Evolutionary conservation across 2,329 filamentous ascomycete species (phyloP).

Genomic region (Nemania abortiva): DNA sequence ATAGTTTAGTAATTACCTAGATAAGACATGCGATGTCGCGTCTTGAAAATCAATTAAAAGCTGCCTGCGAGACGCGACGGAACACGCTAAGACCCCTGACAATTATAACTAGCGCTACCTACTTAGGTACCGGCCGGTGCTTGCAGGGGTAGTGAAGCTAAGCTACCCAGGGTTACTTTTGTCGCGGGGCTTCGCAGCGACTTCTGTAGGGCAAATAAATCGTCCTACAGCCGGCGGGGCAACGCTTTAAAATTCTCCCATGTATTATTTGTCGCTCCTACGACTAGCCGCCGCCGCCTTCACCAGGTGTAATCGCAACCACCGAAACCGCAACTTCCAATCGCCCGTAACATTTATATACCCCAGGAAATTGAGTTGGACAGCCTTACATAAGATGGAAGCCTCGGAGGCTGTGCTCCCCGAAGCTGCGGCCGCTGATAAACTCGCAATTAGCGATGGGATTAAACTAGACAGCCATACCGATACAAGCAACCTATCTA

Average conservation of each 20-base stretch:
- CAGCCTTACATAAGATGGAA: conserved; percentile 24
- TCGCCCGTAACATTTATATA: not conserved
- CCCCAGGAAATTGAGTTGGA: not conserved
- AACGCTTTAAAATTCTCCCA: conserved; percentile 19
- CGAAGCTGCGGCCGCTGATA: conserved; percentile 19
- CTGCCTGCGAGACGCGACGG: conserved; percentile 45
- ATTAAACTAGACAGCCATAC: conserved; percentile 32
- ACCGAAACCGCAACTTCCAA: not conserved
- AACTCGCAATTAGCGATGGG: conserved; percentile 29
- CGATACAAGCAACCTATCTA: conserved; percentile 19
- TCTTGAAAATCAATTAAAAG: conserved; percentile 48
- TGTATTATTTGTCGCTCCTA: not conserved
- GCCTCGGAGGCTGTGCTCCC: conserved; percentile 8
- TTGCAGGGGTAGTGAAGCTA: not conserved
- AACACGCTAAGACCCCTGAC: conserved; percentile 43
- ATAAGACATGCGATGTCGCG: conserved; percentile 39
- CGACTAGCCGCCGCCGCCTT: not conserved
- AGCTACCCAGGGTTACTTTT: not conserved
- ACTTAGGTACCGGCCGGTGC: not conserved
- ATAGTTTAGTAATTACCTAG: not conserved
- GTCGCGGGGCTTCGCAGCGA: not conserved
- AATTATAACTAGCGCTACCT: conserved; percentile 1
- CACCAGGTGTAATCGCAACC: not conserved
- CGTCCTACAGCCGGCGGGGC: conserved; percentile 17
- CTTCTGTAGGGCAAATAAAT: not conserved